Percentiles rank a stretch among this genome's conserved stretches.
Conservation (phyloP, 75 land plant genomes). For the Sequoia sempervirens region DNA sequence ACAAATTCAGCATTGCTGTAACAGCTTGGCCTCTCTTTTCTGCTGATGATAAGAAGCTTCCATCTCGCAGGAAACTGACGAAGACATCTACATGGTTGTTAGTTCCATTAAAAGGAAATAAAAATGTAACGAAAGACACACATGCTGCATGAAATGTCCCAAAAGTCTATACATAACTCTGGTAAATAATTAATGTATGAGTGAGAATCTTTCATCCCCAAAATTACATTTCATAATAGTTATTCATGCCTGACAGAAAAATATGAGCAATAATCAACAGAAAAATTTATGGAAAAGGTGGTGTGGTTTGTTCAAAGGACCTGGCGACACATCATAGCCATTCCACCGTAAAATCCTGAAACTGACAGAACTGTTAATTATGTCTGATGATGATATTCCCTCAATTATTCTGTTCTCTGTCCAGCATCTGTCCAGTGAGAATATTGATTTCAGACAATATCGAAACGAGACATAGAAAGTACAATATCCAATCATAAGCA, state of each 20-base stretch:
- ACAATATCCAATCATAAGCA: neutral
- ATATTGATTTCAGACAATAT: neutral
- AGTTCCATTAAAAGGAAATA: neutral
- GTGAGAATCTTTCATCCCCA: neutral
- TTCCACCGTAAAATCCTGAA: neutral
- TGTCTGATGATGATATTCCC: neutral
- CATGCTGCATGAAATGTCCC: neutral
- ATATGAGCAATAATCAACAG: neutral
- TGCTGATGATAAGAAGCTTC: neutral
- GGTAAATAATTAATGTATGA: neutral
- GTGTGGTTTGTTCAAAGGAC: neutral
- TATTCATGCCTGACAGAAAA: neutral
- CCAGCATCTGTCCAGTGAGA: neutral
- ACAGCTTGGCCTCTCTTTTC: constrained; percentile 22
- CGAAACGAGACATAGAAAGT: neutral
- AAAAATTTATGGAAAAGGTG: neutral
- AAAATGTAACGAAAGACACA: neutral
- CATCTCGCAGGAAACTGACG: neutral
- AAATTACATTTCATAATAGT: neutral
- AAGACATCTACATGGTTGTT: constrained; percentile 10
- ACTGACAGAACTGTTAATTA: neutral
- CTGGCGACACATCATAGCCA: no score
- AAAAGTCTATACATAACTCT: neutral
- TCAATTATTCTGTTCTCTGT: neutral
- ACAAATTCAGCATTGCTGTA: constrained; percentile 29